A percentile compares a stretch with the other conserved stretches of the same genome.
These are phyloP conservation scores for Amanita jacksonii DNA, from an alignment of 768 basidiomycete species.

Conservation along the genomic window DNA sequence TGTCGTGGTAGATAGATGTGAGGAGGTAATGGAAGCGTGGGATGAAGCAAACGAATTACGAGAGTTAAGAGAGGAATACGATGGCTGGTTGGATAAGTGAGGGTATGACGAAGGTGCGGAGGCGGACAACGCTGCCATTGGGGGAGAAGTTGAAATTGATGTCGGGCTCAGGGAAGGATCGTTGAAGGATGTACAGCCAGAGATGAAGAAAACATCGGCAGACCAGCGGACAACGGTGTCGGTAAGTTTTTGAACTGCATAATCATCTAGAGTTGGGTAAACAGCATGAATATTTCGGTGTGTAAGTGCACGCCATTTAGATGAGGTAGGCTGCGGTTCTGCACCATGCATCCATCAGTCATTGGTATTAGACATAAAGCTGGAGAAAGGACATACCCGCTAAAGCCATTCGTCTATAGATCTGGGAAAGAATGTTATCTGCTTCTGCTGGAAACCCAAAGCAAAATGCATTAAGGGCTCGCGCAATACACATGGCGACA, in stretches of 20 bases:
- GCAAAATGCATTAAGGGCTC: conserved; percentile 62
- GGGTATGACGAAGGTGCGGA: conserved; percentile 17
- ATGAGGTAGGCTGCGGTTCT: conserved; percentile 73
- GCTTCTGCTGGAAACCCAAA: conserved; percentile 65
- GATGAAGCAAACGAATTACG: conserved; percentile 4
- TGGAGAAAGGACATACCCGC: conserved; percentile 29
- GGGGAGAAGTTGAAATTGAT: conserved; percentile 12
- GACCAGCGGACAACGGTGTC: conserved; percentile 69
- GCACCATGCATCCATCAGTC: no score
- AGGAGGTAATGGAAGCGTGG: conserved; percentile 10
- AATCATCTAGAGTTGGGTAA: conserved; percentile 57
- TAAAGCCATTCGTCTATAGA: conserved; percentile 49
- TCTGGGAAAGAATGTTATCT: conserved; percentile 52
- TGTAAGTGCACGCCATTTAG: conserved; percentile 68
- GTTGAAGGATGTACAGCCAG: conserved; percentile 40
- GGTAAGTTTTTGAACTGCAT: conserved; percentile 61
- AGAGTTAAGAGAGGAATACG: conserved; percentile 12
- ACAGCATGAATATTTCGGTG: conserved; percentile 59
- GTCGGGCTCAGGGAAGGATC: conserved; percentile 26
- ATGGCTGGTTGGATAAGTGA: conserved; percentile 20
- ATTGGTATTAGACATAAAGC: conserved; percentile 5
- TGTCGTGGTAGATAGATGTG: conserved; percentile 1
- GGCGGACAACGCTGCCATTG: conserved; percentile 5
- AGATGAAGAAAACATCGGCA: conserved; percentile 54
- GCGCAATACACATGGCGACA: conserved; percentile 54